These are phyloP conservation scores for Penicillium italicum DNA, from an alignment of 2,329 filamentous ascomycete genomes.

Conservation along the genomic window DNA sequence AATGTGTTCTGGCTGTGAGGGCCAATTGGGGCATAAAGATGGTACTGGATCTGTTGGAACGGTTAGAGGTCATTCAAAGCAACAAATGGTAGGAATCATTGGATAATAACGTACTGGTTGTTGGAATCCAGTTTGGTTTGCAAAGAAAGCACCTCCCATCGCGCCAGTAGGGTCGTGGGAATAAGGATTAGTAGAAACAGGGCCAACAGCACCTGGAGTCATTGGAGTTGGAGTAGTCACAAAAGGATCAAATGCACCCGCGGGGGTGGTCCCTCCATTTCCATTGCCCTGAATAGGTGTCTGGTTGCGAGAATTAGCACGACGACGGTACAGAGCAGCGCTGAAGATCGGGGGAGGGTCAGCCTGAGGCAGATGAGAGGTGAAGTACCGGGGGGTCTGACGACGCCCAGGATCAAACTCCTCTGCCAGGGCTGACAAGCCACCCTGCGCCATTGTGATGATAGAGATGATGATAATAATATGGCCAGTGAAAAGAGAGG, in stretches of 20 bases:
- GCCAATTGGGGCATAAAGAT: constrained; percentile 84
- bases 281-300: constrained; percentile 45
- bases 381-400: neutral
- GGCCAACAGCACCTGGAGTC: constrained; percentile 44
- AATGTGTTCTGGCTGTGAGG: constrained; percentile 76
- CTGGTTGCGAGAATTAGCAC: constrained; percentile 25
- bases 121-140: constrained; percentile 55
- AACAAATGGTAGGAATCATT: neutral
- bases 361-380: neutral
- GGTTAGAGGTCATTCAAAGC: neutral
- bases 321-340: neutral
- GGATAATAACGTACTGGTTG: constrained; percentile 55
- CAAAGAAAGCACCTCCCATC: constrained; percentile 65
- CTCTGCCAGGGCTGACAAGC: neutral
- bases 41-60: constrained; percentile 70
- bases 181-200: constrained; percentile 68
- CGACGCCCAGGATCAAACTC: neutral
- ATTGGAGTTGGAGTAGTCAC: constrained; percentile 55
- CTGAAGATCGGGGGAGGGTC: neutral
- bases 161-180: constrained; percentile 61
- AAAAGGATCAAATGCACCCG: constrained; percentile 61
- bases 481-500: neutral
- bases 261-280: constrained; percentile 50
- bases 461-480: neutral
- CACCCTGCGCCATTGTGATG: neutral